These are phyloP conservation scores for Austropuccinia psidii DNA, from an alignment of 1,284 basidiomycete species.

Conservation along the genomic window DNA sequence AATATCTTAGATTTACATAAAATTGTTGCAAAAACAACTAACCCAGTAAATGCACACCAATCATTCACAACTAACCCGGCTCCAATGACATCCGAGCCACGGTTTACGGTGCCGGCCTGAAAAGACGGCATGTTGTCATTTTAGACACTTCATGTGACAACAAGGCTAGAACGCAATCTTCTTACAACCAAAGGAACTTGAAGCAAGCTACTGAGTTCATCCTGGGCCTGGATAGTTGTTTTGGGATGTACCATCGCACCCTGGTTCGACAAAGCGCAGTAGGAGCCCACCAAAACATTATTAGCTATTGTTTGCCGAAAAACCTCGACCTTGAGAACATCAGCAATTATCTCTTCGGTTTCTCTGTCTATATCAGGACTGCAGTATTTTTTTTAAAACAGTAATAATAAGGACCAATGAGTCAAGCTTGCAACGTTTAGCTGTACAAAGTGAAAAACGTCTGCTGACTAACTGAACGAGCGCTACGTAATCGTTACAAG, in stretches of 20 bases:
- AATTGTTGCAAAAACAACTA: conserved; percentile 37
- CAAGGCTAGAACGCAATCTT: not conserved
- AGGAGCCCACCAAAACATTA: conserved; percentile 93
- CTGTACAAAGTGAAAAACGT: not conserved
- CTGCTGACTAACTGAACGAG: conserved; percentile 61
- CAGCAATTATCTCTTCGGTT: conserved; percentile 99
- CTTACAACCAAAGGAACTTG: conserved; percentile 76
- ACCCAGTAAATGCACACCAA: conserved; percentile 93
- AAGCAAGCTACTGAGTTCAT: conserved; percentile 87
- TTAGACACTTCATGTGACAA: no score
- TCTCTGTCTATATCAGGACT: conserved; percentile 90
- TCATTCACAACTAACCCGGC: conserved; percentile 97
- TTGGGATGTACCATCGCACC: conserved; percentile 96
- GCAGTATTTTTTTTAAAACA: no score
- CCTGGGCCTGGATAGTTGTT: conserved; percentile 93
- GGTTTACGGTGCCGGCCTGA: conserved; percentile 85
- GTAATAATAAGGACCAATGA: conserved; percentile 43
- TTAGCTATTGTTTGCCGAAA: conserved; percentile 96
- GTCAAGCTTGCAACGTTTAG: conserved; percentile 41
- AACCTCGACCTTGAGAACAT: conserved; percentile 97
- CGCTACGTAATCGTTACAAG: conserved; percentile 95
- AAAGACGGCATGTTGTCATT: not conserved
- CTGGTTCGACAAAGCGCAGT: conserved; percentile 89
- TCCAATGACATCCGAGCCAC: conserved; percentile 94
- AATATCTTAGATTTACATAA: not conserved